Evolutionary conservation across 495 filamentous ascomycete species (phyloP), one percentile per base, ranked within the genome.

Genomic region (Entonaema liquescens): DNA sequence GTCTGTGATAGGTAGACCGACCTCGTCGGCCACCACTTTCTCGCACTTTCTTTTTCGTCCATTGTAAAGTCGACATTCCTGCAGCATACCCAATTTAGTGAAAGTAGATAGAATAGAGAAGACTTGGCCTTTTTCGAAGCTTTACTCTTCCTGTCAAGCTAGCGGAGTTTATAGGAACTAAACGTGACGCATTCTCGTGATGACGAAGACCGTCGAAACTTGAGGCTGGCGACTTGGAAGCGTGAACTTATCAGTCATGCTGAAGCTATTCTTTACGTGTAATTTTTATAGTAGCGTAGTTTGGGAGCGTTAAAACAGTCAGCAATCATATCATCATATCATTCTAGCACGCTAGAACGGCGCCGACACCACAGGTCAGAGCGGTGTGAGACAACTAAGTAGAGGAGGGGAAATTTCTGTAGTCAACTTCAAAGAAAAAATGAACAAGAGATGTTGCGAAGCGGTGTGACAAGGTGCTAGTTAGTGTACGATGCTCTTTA

Each of bases 41-140:
- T 68, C 65, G 65, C 56, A 25, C 57, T 65, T 68, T 72, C 61
- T 72, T 68, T 68, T 65, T 68, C 49, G 42, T 42, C 60, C 42
- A 60, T 67, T 47, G 56, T 25, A 21, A 59, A 61, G 23, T 49
- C 23, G 36, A 72, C 17, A 54, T 65, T 58, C 55, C 70, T 68
- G 70, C 60, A 68, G 70, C 42, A 29, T 49, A 42, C 59, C 70
- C 60, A n/a, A 68, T 72, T 60, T 52, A 72, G 61, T 52, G 60
- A 65, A 52, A 26, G 19, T 23, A 17, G 23, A 12, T 35, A 50
- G n/a, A 44, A 54, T 52, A 56, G 47, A 61, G 42, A 33, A 31
- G 31, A 62, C 61, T 65, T 62, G 57, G 60, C 53, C 13, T 66
- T 59, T 56, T 65, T 31, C 21, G 52, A 63, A 67, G 49, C 49